Conservation (phyloP, 2,329 filamentous ascomycete species). For the Capronia americana region DNA sequence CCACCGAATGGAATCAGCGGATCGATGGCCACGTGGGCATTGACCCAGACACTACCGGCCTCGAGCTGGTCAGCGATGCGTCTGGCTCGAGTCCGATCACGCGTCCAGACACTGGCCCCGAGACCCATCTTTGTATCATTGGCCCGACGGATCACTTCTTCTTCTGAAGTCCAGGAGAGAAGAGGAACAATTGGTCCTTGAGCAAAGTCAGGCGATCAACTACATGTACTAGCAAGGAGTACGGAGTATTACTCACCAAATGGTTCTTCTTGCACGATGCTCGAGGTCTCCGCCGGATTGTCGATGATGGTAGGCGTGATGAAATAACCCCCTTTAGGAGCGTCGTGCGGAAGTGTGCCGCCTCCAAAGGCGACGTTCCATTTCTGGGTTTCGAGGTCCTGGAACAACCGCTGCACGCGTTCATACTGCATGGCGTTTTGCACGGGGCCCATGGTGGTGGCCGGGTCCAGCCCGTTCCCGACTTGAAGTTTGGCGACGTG, state of each 20-base stretch:
- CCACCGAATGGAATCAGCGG: constrained; percentile 36
- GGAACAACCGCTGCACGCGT: constrained; percentile 61
- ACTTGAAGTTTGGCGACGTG: constrained; percentile 54
- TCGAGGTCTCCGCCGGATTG: constrained; percentile 61
- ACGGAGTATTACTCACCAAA: constrained; percentile 51
- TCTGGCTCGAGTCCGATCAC: background rate
- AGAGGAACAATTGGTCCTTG: background rate
- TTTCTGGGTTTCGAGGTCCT: constrained; percentile 61
- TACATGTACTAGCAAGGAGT: background rate
- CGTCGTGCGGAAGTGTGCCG: constrained; percentile 45
- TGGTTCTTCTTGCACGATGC: constrained; percentile 64
- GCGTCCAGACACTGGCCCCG: background rate
- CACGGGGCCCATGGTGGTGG: constrained; percentile 63
- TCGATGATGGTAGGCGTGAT: constrained; percentile 65
- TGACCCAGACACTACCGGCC: constrained; percentile 57
- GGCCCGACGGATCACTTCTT: background rate
- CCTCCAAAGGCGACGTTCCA: constrained; percentile 58
- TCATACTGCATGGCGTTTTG: constrained; percentile 71
- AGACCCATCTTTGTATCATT: background rate
- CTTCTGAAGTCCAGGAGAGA: background rate
- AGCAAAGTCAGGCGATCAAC: background rate
- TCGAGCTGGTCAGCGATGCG: constrained; percentile 61
- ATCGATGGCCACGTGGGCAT: constrained; percentile 9
- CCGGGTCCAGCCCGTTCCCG: constrained; percentile 46
- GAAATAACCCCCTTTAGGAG: constrained; percentile 58